Conservation (phyloP, 768 basidiomycete species). For the Calocybe cyanea region DNA sequence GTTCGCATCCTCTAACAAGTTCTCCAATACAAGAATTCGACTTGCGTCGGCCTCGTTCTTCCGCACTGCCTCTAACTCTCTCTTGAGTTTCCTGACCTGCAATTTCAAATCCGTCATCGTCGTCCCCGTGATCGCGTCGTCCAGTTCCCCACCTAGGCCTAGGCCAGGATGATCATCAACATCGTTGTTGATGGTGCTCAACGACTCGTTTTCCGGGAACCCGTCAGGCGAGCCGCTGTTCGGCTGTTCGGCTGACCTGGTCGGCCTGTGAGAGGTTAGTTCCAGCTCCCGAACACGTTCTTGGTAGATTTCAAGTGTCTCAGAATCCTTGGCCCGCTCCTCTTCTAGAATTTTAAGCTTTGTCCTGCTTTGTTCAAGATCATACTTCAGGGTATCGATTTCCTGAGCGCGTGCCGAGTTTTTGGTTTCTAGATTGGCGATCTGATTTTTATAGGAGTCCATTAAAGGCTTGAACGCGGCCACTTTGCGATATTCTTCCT, state of each 20-base stretch:
- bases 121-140: slow-evolving; percentile 76
- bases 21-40: slow-evolving; percentile 81
- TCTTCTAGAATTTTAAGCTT: slow-evolving; percentile 64
- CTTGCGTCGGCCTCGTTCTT: slow-evolving; percentile 77
- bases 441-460: slow-evolving; percentile 89
- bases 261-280: slow-evolving; percentile 51
- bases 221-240: slow-evolving; percentile 19
- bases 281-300: slow-evolving; percentile 90
- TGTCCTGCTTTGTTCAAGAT: slow-evolving; percentile 71
- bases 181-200: slow-evolving; percentile 26
- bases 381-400: slow-evolving; percentile 65
- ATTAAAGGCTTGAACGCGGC: slow-evolving; percentile 83
- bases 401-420: slow-evolving; percentile 63
- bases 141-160: slow-evolving; percentile 82
- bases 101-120: slow-evolving; percentile 93
- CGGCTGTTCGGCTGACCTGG: slow-evolving; percentile 14
- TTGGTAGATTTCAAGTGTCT: slow-evolving; percentile 85
- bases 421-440: slow-evolving; percentile 76
- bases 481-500: slow-evolving; percentile 88
- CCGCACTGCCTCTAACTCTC: slow-evolving; percentile 73
- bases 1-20: slow-evolving; percentile 86
- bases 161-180: slow-evolving; percentile 41
- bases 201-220: slow-evolving; percentile 28
- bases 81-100: slow-evolving; percentile 73
- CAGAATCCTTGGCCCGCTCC: slow-evolving; percentile 75